phyloP scores from a whole-genome alignment of 305 asterid species.

The Fraxinus platypoda region DNA sequence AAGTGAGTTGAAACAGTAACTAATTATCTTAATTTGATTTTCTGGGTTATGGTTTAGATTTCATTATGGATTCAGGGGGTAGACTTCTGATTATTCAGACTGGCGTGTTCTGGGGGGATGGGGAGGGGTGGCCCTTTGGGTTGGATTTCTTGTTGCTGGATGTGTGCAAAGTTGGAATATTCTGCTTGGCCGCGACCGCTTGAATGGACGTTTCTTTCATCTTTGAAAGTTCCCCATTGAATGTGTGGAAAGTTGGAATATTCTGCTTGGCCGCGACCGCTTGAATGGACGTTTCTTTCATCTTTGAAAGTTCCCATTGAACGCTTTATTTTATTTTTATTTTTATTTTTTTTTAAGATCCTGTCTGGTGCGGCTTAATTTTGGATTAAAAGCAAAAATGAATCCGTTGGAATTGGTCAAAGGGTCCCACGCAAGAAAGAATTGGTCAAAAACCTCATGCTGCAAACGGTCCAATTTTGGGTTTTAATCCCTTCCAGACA shows the following conservation, averaged over 20 bases:
- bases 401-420: too few relatives aligned
- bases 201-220: not conserved
- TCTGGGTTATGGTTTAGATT: slow-evolving; percentile 18
- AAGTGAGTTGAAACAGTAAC: not conserved
- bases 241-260: not conserved
- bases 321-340: too few relatives aligned
- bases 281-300: not conserved
- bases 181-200: not conserved
- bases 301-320: not conserved
- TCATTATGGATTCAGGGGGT: slow-evolving; percentile 10
- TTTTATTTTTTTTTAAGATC: too few relatives aligned
- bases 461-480: too few relatives aligned
- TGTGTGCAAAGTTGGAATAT: not conserved
- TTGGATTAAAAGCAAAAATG: too few relatives aligned
- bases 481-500: too few relatives aligned
- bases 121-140: not conserved
- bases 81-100: not conserved
- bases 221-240: not conserved
- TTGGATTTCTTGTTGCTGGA: not conserved
- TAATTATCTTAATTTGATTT: slow-evolving; percentile 11
- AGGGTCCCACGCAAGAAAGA: too few relatives aligned
- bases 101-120: not conserved
- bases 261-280: not conserved
- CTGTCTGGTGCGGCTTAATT: too few relatives aligned
- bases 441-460: too few relatives aligned